phyloP scores from a whole-genome alignment of 192 early-diverging fungal species.

The Podila epigama region DNA sequence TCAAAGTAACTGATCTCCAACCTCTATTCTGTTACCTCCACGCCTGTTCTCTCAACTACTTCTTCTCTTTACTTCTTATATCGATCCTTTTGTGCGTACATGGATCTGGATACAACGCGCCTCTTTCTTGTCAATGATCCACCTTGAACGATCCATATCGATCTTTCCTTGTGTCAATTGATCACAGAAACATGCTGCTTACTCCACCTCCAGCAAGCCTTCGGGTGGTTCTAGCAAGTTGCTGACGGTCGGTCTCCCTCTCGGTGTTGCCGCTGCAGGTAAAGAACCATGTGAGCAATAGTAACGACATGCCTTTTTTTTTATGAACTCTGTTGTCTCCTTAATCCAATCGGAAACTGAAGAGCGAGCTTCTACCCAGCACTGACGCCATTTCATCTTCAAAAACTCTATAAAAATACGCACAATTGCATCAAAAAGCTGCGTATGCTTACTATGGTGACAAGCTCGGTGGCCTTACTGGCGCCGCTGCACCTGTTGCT shows the following conservation, averaged over 20 bases:
- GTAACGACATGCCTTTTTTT: neutral
- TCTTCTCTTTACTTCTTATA: too few relatives aligned
- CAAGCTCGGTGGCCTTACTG: conserved; percentile 21
- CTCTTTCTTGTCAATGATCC: neutral
- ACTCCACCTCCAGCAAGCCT: conserved; percentile 40
- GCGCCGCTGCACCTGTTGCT: conserved; percentile 3
- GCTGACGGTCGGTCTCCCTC: conserved; percentile 32
- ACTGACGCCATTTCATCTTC: neutral
- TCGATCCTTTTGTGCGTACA: too few relatives aligned
- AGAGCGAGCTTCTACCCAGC: too few relatives aligned
- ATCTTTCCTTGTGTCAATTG: neutral
- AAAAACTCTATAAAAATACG: neutral
- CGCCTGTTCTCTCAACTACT: too few relatives aligned
- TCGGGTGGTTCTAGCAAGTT: conserved; percentile 34
- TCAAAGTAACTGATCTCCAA: too few relatives aligned
- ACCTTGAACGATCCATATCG: neutral
- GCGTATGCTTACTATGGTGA: conserved; percentile 42
- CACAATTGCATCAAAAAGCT: neutral
- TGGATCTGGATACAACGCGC: too few relatives aligned
- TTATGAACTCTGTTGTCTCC: too few relatives aligned
- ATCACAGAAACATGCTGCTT: conserved; percentile 22
- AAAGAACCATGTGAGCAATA: neutral
- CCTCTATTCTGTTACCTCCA: too few relatives aligned
- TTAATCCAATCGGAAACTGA: too few relatives aligned
- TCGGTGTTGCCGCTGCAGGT: conserved; percentile 36